Conservation (phyloP, 371 early-diverging fungal genomes). For the Syncephalastrum racemosum region DNA sequence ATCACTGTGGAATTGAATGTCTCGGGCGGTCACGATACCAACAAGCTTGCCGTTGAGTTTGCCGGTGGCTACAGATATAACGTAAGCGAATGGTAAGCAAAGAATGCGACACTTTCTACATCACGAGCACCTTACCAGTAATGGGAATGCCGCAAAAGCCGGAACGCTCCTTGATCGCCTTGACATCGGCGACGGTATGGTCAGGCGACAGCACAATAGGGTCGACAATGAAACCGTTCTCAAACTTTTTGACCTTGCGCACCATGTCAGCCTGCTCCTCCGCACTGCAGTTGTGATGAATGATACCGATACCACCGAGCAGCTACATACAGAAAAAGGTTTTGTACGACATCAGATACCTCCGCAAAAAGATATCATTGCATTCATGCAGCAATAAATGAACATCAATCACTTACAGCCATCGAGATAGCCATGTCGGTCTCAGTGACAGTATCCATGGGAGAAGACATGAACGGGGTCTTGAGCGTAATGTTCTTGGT, state of each 20-base stretch:
- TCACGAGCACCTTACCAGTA: conserved; percentile 64
- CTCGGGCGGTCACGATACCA: conserved; percentile 95
- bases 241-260: conserved; percentile 95
- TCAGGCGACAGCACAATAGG: conserved; percentile 85
- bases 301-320: conserved; percentile 95
- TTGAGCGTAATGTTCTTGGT: conserved; percentile 86
- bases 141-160: conserved; percentile 98
- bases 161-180: conserved; percentile 77
- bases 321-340: conserved; percentile 35
- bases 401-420: conserved; percentile 67
- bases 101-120: not conserved
- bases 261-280: conserved; percentile 97
- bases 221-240: conserved; percentile 97
- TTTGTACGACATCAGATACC: too few species aligned
- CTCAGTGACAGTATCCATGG: conserved; percentile 99
- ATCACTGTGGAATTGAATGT: conserved; percentile 89
- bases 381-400: not conserved
- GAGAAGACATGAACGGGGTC: conserved; percentile 91
- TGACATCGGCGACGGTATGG: conserved; percentile 86
- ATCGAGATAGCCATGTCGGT: conserved; percentile 96
- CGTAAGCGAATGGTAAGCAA: conserved; percentile 3
- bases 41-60: conserved; percentile 86
- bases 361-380: too few species aligned
- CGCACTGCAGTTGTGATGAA: conserved; percentile 95
- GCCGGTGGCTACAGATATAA: conserved; percentile 63